These are phyloP conservation scores for Aphelidium insulamus DNA, from an alignment of 371 early-diverging fungal species.

Conservation along the genomic window DNA sequence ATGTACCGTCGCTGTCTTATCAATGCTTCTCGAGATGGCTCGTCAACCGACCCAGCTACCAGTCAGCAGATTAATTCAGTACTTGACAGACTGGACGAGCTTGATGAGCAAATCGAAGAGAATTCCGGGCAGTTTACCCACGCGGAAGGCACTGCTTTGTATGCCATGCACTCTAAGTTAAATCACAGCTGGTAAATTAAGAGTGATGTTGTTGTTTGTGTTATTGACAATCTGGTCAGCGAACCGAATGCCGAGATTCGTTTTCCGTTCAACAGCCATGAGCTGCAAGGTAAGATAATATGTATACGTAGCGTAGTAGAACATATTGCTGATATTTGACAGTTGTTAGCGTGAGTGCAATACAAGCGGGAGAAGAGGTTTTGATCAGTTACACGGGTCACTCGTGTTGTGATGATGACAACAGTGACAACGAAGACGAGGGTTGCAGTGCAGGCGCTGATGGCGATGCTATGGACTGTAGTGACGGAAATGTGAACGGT, in stretches of 20 bases:
- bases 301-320: neutral
- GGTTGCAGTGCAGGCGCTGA: neutral
- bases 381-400: neutral
- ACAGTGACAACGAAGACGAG: neutral
- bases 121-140: constrained; percentile 4
- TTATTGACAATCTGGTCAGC: no score
- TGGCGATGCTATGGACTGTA: neutral
- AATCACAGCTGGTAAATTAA: constrained; percentile 5
- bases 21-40: neutral
- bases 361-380: neutral
- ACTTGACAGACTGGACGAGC: constrained; percentile 1
- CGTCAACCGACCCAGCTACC: neutral
- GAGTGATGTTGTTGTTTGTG: no score
- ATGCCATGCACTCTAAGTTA: constrained; percentile 1
- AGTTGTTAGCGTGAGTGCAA: neutral
- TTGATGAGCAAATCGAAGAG: constrained; percentile 2
- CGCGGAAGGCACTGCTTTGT: constrained; percentile 4
- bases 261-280: neutral
- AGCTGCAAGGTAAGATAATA: neutral
- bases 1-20: neutral
- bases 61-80: neutral
- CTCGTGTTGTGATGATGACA: neutral
- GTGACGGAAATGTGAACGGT: no score
- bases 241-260: constrained; percentile 3
- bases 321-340: constrained; percentile 3